phyloP scores from a whole-genome alignment of 2,329 filamentous ascomycete species.

The Aspergillus melleus region DNA sequence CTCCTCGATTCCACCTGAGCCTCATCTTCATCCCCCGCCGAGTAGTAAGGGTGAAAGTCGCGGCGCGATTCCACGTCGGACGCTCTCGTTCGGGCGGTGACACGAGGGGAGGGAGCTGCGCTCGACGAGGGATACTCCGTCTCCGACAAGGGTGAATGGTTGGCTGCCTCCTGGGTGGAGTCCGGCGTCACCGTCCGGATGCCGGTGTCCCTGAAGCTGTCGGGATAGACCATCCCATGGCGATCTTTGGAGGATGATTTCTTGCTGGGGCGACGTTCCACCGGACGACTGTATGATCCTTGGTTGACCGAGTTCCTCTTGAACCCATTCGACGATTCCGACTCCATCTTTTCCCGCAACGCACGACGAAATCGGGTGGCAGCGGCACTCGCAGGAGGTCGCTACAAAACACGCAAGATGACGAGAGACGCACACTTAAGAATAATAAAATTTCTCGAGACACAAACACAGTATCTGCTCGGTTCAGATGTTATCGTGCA shows the following conservation, averaged over 20 bases:
- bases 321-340: conserved; percentile 42
- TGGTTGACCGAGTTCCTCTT: conserved; percentile 43
- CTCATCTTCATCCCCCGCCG: conserved; percentile 37
- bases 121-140: conserved; percentile 33
- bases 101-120: conserved; percentile 38
- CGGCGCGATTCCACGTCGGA: conserved; percentile 35
- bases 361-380: conserved; percentile 22
- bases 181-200: conserved; percentile 51
- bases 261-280: conserved; percentile 48
- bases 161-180: conserved; percentile 34
- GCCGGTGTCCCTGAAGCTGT: conserved; percentile 45
- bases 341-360: conserved; percentile 38
- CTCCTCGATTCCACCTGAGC: conserved; percentile 30
- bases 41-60: conserved; percentile 31
- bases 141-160: conserved; percentile 41
- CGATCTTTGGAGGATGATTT: conserved; percentile 49
- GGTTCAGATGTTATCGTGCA: conserved; percentile 25
- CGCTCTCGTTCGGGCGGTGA: conserved; percentile 34
- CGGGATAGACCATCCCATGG: conserved; percentile 48
- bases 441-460: conserved; percentile 10
- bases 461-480: conserved; percentile 18
- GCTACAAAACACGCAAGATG: conserved; percentile 27
- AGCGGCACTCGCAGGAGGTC: conserved; percentile 23
- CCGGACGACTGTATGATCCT: conserved; percentile 38
- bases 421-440: conserved; percentile 21